phyloP scores from a whole-genome alignment of 495 filamentous ascomycete genomes.

The Opeltia flavorubescens region DNA sequence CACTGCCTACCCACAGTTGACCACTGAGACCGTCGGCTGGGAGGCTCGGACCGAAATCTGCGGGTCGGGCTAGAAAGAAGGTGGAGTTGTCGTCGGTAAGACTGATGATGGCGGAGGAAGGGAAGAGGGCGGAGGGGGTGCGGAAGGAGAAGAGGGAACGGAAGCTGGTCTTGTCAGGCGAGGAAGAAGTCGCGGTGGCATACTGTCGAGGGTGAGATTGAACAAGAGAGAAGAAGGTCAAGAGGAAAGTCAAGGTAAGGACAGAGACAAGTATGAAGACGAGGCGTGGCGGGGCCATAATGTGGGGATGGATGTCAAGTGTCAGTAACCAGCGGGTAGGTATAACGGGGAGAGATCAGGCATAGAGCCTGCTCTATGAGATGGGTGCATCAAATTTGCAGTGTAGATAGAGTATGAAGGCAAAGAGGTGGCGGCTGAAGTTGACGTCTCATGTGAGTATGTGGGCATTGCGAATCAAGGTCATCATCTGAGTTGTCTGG shows the following conservation, averaged over 20 bases:
- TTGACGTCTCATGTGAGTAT: too few relatives aligned
- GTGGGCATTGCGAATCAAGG: too few relatives aligned
- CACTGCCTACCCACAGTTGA: slow-evolving; percentile 79
- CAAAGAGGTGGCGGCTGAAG: too few relatives aligned
- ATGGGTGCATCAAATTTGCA: too few relatives aligned
- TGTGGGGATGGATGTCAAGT: slow-evolving; percentile 3
- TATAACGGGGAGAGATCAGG: background rate
- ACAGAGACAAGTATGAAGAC: slow-evolving; percentile 38
- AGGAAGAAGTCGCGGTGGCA: slow-evolving; percentile 24
- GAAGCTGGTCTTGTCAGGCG: slow-evolving; percentile 30
- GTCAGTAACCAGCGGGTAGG: background rate
- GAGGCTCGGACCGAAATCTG: slow-evolving; percentile 77
- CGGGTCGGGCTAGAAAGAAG: slow-evolving; percentile 84
- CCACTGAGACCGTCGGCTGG: slow-evolving; percentile 65
- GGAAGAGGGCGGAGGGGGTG: slow-evolving; percentile 67
- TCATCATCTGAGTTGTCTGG: too few relatives aligned
- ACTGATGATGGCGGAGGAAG: slow-evolving; percentile 86
- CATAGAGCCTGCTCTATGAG: background rate
- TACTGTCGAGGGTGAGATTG: slow-evolving; percentile 24
- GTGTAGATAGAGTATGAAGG: too few relatives aligned
- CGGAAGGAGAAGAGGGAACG: slow-evolving; percentile 49
- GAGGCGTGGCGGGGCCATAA: slow-evolving; percentile 43
- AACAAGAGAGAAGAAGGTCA: slow-evolving; percentile 37
- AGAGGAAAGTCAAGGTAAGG: slow-evolving; percentile 37
- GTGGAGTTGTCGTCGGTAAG: slow-evolving; percentile 97